Evolutionary conservation across 2,329 filamentous ascomycete species (phyloP).

Genomic region (Cercospora sojina): DNA sequence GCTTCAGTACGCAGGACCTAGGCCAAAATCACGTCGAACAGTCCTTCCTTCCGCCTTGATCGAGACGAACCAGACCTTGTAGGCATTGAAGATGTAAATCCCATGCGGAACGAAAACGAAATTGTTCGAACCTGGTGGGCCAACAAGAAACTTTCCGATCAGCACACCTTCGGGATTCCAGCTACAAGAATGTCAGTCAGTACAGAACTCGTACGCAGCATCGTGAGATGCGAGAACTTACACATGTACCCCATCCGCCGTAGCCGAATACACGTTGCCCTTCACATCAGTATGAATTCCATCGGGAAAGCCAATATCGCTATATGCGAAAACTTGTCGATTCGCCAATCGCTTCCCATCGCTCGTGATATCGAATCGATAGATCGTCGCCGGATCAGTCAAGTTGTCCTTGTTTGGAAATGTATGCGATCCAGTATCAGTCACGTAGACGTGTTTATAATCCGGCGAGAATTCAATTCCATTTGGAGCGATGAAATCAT

Average conservation of each 20-base stretch:
- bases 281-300: slow-evolving; percentile 55
- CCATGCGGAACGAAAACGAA: slow-evolving; percentile 38
- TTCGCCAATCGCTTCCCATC: slow-evolving; percentile 40
- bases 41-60: slow-evolving; percentile 37
- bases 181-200: slow-evolving; percentile 11
- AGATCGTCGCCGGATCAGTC: slow-evolving; percentile 45
- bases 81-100: slow-evolving; percentile 37
- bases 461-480: slow-evolving; percentile 59
- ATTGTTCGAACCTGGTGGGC: slow-evolving; percentile 41
- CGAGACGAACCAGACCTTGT: slow-evolving; percentile 38
- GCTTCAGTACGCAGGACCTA: background rate
- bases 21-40: slow-evolving; percentile 33
- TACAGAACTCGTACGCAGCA: background rate
- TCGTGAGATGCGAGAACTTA: slow-evolving; percentile 14
- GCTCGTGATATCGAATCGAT: slow-evolving; percentile 43
- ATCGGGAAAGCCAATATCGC: slow-evolving; percentile 56
- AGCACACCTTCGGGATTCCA: slow-evolving; percentile 52
- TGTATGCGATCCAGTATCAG: slow-evolving; percentile 52
- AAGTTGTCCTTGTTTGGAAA: slow-evolving; percentile 36
- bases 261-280: slow-evolving; percentile 56
- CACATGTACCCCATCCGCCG: slow-evolving; percentile 55
- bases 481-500: slow-evolving; percentile 58
- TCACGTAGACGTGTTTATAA: slow-evolving; percentile 54
- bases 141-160: slow-evolving; percentile 56
- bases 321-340: slow-evolving; percentile 56